These are phyloP conservation scores for Fomitopsis betulina DNA, from an alignment of 1,284 basidiomycete genomes.

Conservation along the genomic window DNA sequence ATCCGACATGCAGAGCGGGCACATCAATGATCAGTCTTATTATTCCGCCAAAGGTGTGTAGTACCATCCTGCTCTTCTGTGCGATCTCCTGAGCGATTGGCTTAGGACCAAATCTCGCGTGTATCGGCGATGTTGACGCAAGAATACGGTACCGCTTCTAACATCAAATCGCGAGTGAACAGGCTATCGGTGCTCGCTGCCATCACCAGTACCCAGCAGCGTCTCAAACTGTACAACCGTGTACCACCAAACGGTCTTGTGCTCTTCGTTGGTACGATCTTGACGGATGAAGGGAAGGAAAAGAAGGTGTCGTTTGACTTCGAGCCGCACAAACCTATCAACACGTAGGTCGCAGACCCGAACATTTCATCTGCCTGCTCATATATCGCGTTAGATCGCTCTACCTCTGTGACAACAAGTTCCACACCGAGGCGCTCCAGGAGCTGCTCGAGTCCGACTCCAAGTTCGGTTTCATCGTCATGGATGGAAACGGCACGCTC, in stretches of 20 bases:
- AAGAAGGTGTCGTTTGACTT: constrained; percentile 99
- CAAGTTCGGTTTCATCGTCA: constrained; percentile 98
- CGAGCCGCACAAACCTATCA: constrained; percentile 97
- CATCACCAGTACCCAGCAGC: constrained; percentile 98
- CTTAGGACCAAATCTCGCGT: constrained; percentile 91
- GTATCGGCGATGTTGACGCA: constrained; percentile 95
- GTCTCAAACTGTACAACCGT: constrained; percentile 93
- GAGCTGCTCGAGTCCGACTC: constrained; percentile 97
- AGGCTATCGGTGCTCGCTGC: constrained; percentile 95
- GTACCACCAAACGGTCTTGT: constrained; percentile 97
- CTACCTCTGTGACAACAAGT: constrained; percentile 99
- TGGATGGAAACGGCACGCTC: constrained; percentile 97
- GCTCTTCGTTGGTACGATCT: constrained; percentile 95
- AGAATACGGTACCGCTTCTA: constrained; percentile 96
- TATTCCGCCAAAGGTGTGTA: constrained; percentile 83
- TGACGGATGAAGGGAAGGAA: constrained; percentile 98
- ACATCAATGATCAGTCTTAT: constrained; percentile 99
- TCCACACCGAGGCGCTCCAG: constrained; percentile 96
- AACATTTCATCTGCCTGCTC: not conserved
- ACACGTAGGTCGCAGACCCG: constrained; percentile 64
- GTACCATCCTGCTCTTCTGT: constrained; percentile 8
- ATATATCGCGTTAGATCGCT: constrained; percentile 60
- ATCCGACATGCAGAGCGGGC: constrained; percentile 62
- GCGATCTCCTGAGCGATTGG: constrained; percentile 12
- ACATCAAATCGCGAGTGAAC: constrained; percentile 99